These are phyloP conservation scores for Phytophthora idaei DNA, from an alignment of 352 stramenopile species.

Conservation along the genomic window DNA sequence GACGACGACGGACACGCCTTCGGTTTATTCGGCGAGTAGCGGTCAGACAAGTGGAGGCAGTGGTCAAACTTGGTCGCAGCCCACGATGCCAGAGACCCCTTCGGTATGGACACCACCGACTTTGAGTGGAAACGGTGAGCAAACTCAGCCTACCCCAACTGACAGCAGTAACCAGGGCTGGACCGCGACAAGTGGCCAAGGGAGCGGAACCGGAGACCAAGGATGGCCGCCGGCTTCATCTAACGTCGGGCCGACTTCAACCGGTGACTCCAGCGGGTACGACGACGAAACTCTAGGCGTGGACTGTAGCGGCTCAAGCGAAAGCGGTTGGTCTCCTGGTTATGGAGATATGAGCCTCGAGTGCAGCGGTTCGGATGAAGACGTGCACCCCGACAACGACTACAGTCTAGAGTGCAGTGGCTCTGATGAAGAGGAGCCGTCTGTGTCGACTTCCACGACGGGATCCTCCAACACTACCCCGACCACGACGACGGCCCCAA, in stretches of 20 bases:
- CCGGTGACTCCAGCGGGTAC: conserved; percentile 1
- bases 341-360: conserved; percentile 19
- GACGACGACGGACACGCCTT: conserved; percentile 3
- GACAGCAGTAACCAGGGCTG: not conserved
- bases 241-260: conserved; percentile 3
- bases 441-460: conserved; percentile 8
- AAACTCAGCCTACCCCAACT: not conserved
- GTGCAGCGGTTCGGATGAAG: conserved; percentile 28
- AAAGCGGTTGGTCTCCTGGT: conserved; percentile 1
- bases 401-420: conserved; percentile 26
- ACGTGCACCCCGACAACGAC: not conserved
- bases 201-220: not conserved
- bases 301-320: conserved; percentile 3
- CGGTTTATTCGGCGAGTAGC: conserved; percentile 14
- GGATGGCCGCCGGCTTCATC: conserved; percentile 3
- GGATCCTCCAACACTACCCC: conserved; percentile 6
- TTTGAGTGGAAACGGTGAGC: not conserved
- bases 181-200: conserved; percentile 5
- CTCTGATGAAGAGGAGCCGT: conserved; percentile 14
- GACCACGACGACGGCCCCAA: conserved; percentile 4
- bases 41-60: conserved; percentile 8
- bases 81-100: not conserved
- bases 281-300: conserved; percentile 8
- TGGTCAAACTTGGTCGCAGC: conserved; percentile 13
- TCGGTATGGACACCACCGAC: not conserved